Percentiles rank a stretch among this genome's conserved stretches.
Evolutionary conservation across 805 yeast genomes (phyloP).

Genomic region (Torulaspora delbrueckii): DNA sequence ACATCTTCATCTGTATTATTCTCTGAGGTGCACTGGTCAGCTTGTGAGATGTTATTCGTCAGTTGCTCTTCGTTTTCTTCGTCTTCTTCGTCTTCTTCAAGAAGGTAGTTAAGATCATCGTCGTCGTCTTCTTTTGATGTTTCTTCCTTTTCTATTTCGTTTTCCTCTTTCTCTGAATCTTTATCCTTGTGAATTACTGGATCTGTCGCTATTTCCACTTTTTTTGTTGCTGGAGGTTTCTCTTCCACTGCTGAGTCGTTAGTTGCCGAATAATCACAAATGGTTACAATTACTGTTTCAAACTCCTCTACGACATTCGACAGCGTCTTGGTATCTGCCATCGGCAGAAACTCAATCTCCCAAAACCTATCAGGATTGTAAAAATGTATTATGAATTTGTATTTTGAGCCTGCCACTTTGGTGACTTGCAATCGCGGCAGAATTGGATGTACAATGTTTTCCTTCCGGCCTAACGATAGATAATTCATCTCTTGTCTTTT

Average conservation of each 20-base stretch:
- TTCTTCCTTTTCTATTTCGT: background rate
- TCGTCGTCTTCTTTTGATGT: conserved; percentile 6
- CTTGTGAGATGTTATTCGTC: background rate
- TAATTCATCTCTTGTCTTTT: conserved; percentile 26
- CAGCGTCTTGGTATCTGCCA: conserved; percentile 9
- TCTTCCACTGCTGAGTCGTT: background rate
- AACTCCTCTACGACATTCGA: conserved; percentile 17
- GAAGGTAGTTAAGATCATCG: conserved; percentile 25
- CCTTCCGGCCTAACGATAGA: conserved; percentile 32
- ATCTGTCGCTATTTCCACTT: background rate
- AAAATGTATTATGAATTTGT: conserved; percentile 52
- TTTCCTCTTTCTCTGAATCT: background rate
- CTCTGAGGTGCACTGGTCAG: background rate
- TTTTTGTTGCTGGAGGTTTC: background rate
- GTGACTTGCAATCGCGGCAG: conserved; percentile 58
- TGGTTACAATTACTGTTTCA: conserved; percentile 30
- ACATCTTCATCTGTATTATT: background rate
- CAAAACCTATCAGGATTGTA: conserved; percentile 75
- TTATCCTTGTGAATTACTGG: background rate
- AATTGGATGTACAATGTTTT: conserved; percentile 59
- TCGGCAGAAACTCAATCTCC: conserved; percentile 42
- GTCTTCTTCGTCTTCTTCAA: conserved; percentile 13
- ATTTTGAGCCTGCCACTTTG: conserved; percentile 40
- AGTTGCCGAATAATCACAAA: conserved; percentile 18
- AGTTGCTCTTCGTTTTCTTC: background rate